Percentiles rank a stretch among this genome's conserved stretches.
Conservation (phyloP, 108 stramenopile species). For the Nitzschia inconspicua region DNA sequence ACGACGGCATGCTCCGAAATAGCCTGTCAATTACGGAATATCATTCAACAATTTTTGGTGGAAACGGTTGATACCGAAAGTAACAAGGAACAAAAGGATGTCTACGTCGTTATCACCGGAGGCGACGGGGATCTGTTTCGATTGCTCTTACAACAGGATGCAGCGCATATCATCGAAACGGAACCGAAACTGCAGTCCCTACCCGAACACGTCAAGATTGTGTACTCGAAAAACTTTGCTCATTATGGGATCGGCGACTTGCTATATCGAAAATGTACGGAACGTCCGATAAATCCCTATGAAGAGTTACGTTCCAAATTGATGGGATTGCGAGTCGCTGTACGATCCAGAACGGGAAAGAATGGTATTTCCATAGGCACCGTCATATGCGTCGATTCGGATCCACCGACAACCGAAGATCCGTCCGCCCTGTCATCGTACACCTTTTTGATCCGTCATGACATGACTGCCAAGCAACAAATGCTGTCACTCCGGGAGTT, state of each 20-base stretch:
- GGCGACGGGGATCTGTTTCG: slow-evolving; percentile 56
- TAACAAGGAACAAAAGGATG: no score
- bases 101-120: slow-evolving; percentile 47
- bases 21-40: slow-evolving; percentile 38
- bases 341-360: no score
- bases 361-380: no score
- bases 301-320: slow-evolving; percentile 17
- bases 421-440: no score
- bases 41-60: slow-evolving; percentile 39
- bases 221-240: neutral
- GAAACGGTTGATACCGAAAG: no score
- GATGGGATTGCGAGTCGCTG: slow-evolving; percentile 51
- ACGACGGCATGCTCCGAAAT: slow-evolving; percentile 45
- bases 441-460: no score
- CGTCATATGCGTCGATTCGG: no score
- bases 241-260: slow-evolving; percentile 6
- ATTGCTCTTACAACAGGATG: neutral
- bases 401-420: no score
- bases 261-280: slow-evolving; percentile 12
- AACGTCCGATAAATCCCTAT: slow-evolving; percentile 1
- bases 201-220: neutral
- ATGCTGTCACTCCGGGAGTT: no score
- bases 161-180: neutral
- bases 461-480: no score
- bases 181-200: neutral